phyloP scores from a whole-genome alignment of 805 yeast species.

The Metschnikowia continentalis region DNA sequence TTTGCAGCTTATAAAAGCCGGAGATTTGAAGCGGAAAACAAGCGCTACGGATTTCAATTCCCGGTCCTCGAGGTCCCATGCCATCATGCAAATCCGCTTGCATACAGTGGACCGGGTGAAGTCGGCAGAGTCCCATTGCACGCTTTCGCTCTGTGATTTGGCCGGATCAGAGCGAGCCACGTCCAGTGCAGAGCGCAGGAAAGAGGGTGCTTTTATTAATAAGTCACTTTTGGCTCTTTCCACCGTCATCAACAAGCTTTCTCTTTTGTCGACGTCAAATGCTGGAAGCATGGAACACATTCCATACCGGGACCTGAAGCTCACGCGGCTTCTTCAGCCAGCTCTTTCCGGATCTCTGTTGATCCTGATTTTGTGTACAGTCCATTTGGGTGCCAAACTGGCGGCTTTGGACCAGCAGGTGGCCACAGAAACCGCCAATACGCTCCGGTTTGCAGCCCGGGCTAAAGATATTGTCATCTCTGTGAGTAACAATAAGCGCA shows the following conservation, averaged over 20 bases:
- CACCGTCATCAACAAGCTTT: slow-evolving; percentile 82
- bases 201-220: slow-evolving; percentile 91
- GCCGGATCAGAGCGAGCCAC: slow-evolving; percentile 93
- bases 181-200: slow-evolving; percentile 69
- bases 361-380: slow-evolving; percentile 82
- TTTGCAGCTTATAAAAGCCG: slow-evolving; percentile 53
- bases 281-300: slow-evolving; percentile 52
- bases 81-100: slow-evolving; percentile 70
- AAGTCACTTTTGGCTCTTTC: slow-evolving; percentile 87
- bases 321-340: slow-evolving; percentile 87
- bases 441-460: slow-evolving; percentile 86
- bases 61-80: slow-evolving; percentile 87
- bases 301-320: slow-evolving; percentile 90
- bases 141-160: slow-evolving; percentile 84
- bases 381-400: slow-evolving; percentile 52
- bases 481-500: slow-evolving; percentile 50
- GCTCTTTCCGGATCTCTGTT: slow-evolving; percentile 84
- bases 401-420: slow-evolving; percentile 35
- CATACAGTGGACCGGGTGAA: slow-evolving; percentile 38
- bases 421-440: slow-evolving; percentile 76
- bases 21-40: slow-evolving; percentile 73
- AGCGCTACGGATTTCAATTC: slow-evolving; percentile 88
- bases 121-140: slow-evolving; percentile 45
- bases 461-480: slow-evolving; percentile 80
- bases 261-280: slow-evolving; percentile 30